These are phyloP conservation scores for Dimargaris verticillata DNA, from an alignment of 192 early-diverging fungal species.

Conservation along the genomic window DNA sequence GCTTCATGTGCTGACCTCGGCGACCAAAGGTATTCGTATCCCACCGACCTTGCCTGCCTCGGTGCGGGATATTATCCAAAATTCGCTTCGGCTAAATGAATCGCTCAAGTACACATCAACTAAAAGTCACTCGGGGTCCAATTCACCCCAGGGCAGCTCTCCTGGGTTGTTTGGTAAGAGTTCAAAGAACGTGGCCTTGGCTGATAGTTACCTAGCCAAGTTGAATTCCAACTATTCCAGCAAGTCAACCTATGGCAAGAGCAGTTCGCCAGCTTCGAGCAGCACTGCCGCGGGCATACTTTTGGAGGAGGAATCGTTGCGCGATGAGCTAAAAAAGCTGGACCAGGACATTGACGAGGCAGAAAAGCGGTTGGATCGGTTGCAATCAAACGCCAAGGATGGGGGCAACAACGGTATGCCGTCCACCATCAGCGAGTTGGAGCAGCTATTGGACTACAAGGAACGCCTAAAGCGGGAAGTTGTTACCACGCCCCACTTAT, in stretches of 20 bases:
- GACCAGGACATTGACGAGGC: neutral
- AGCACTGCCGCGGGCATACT: neutral
- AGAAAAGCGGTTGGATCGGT: neutral
- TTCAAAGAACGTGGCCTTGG: constrained; percentile 1
- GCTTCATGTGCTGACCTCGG: constrained; percentile 21
- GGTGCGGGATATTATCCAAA: constrained; percentile 26
- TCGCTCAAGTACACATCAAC: neutral
- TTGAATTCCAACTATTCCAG: neutral
- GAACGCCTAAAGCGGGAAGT: neutral
- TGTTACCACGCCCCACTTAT: neutral
- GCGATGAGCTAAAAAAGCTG: neutral
- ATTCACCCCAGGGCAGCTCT: neutral
- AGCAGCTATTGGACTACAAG: neutral
- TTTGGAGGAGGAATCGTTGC: neutral
- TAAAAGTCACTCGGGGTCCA: neutral
- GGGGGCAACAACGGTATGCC: neutral
- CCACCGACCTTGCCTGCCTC: constrained; percentile 22
- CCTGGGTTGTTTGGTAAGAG: constrained; percentile 5
- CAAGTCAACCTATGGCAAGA: neutral
- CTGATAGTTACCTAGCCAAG: constrained; percentile 1
- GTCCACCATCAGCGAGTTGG: neutral
- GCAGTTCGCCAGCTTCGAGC: neutral
- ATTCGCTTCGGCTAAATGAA: constrained; percentile 22
- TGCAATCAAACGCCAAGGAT: neutral
- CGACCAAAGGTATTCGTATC: constrained; percentile 15